These are phyloP conservation scores for Botrytis deweyae DNA, from an alignment of 2,329 filamentous ascomycete genomes.

Conservation along the genomic window DNA sequence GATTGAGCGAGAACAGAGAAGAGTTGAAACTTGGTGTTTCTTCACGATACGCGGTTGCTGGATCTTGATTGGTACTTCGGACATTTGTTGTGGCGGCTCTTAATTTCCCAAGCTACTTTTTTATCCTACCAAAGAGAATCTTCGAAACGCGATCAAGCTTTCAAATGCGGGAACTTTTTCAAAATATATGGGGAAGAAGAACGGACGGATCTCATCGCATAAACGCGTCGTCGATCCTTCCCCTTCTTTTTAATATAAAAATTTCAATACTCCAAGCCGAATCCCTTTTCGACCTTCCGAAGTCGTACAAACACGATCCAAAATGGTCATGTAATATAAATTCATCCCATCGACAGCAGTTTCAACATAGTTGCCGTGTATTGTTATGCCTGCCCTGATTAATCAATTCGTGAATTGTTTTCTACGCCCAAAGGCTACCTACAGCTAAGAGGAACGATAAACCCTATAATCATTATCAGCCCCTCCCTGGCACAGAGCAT, in stretches of 20 bases:
- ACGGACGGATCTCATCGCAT: slow-evolving; percentile 2
- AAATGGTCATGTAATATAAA: not conserved
- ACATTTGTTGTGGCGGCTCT: slow-evolving; percentile 16
- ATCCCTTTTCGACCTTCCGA: not conserved
- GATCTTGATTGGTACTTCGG: slow-evolving; percentile 13
- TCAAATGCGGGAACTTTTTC: not conserved
- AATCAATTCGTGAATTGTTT: not conserved
- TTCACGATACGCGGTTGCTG: not conserved
- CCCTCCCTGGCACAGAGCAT: not conserved
- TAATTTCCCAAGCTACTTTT: not conserved
- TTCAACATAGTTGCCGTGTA: not conserved
- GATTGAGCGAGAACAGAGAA: not conserved
- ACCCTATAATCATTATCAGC: not conserved
- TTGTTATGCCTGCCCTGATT: not conserved
- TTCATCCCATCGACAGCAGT: not conserved
- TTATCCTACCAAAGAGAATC: not conserved
- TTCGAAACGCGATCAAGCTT: slow-evolving; percentile 13
- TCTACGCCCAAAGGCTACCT: not conserved
- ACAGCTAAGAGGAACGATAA: not conserved
- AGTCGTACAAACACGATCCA: not conserved
- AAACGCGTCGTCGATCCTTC: not conserved
- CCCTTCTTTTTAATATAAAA: slow-evolving; percentile 13
- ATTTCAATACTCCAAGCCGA: not conserved
- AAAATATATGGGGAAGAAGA: not conserved
- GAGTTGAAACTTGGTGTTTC: slow-evolving; percentile 14